phyloP scores from a whole-genome alignment of 2,329 filamentous ascomycete genomes.

The Teratosphaeriaceae sp. region DNA sequence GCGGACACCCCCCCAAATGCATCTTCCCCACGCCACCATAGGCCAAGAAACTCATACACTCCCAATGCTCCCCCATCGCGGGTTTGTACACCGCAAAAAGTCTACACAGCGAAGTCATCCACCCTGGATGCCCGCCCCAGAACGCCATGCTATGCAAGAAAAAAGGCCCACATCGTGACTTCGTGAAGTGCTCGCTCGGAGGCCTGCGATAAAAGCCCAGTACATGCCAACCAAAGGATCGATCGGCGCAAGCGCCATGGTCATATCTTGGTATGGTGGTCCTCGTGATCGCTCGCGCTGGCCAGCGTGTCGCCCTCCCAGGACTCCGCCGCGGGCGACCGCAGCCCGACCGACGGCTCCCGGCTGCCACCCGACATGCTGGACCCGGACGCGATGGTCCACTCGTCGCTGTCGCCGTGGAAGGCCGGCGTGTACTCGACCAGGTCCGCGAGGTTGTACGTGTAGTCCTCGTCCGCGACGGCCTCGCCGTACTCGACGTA shows the following conservation, averaged over 20 bases:
- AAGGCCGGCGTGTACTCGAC: slow-evolving; percentile 40
- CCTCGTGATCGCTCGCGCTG: slow-evolving; percentile 9
- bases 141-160: slow-evolving; percentile 1
- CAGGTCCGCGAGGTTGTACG: slow-evolving; percentile 51
- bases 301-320: slow-evolving; percentile 53
- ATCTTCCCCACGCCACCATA: not conserved
- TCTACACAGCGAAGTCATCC: no score
- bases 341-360: slow-evolving; percentile 46
- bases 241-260: not conserved
- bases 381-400: slow-evolving; percentile 81
- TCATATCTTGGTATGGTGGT: slow-evolving; percentile 3
- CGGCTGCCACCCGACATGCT: slow-evolving; percentile 60
- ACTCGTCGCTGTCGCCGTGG: slow-evolving; percentile 68
- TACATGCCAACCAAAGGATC: not conserved
- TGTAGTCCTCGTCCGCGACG: slow-evolving; percentile 36
- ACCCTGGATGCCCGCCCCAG: no score
- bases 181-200: not conserved
- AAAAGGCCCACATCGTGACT: not conserved
- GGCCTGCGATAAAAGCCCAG: not conserved
- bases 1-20: not conserved
- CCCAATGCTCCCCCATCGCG: not conserved
- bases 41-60: not conserved
- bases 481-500: slow-evolving; percentile 78
- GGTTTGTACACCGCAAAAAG: not conserved
- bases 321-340: slow-evolving; percentile 46